Base-by-base conservation (phyloP, 768 basidiomycete species). In the Amanita molliuscula region DNA sequence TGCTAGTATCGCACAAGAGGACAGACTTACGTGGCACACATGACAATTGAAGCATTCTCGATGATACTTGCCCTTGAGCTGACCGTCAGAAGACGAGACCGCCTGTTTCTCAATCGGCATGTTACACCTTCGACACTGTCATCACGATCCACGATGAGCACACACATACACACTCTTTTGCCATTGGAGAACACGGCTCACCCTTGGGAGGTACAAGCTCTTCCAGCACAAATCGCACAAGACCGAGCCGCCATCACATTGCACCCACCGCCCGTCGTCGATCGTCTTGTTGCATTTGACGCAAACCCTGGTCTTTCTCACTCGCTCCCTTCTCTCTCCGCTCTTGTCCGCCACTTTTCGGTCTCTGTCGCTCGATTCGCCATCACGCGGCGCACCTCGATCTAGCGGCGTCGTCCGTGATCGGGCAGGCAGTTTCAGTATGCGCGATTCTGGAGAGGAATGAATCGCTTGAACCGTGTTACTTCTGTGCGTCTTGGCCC, bases 31-130 rank as follows among this genome's bases (percentile, higher is more conserved):
- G 59, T 88, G 79, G 66, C 93, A 96, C 2, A 70, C 77, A 53
- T 80, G 73, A 66, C 93, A 97, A 57, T 83, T 89, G 62, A 97
- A 97, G 67, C 93, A 97, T 34, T 82, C 81, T 52, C 80, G 78
- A 61, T 95, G 93, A 65, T 94, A 95, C 64, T 97, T 97, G 53
- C 93, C 93, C 65, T 94, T 94, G 42, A 97, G 73, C 65, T 95
- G 93, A 2, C 93, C 93, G 60, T 97, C 93, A 10, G 85, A 79
- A 4, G 86, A 88, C 18, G 88, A 92, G 18, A 97, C 88, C 18
- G 92, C 93, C 56, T 85, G 84, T 53, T 81, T 90, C 69, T 96
- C 93, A 40, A 97, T 96, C 0, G 89, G 83, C 18, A 82, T 61
- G 59, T 78, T 79, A 63, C 93, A 97, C 40, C 92, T 76, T 29